A percentile compares a stretch with the other conserved stretches of the same genome.
These are phyloP conservation scores for Pyrenochaeta sp. DNA, from an alignment of 2,329 filamentous ascomycete species.

Conservation along the genomic window DNA sequence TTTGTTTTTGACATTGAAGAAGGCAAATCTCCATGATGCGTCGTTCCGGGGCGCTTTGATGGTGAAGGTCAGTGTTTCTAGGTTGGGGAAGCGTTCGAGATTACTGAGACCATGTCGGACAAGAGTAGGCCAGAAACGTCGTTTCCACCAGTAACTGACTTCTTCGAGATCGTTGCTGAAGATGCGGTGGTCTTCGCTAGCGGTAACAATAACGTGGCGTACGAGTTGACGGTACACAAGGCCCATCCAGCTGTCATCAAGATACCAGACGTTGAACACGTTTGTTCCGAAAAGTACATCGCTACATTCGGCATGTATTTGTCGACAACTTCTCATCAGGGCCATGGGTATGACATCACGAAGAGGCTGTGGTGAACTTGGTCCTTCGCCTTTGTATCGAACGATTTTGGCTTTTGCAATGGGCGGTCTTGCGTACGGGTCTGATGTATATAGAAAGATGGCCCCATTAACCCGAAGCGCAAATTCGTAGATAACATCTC, in stretches of 20 bases:
- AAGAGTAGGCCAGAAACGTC: conserved; percentile 39
- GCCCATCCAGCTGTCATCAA: conserved; percentile 21
- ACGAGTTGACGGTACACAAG: conserved; percentile 26
- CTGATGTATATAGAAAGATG: conserved; percentile 35
- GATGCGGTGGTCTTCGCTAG: conserved; percentile 30
- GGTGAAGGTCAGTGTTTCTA: conserved; percentile 32
- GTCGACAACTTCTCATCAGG: conserved; percentile 49
- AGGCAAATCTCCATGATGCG: conserved; percentile 30
- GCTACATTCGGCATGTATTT: conserved; percentile 51
- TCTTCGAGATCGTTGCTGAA: conserved; percentile 30
- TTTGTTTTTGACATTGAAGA: conserved; percentile 31
- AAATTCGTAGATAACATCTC: conserved; percentile 34
- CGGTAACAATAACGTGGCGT: conserved; percentile 27
- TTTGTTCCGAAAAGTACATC: conserved; percentile 58
- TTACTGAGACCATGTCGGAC: conserved; percentile 19
- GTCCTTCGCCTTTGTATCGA: conserved; percentile 30
- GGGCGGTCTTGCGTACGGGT: conserved; percentile 18
- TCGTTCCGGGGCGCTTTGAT: conserved; percentile 27
- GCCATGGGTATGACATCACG: conserved; percentile 22
- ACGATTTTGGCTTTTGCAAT: conserved; percentile 30
- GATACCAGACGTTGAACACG: conserved; percentile 48
- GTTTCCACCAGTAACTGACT: conserved; percentile 37
- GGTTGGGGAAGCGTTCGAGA: conserved; percentile 29
- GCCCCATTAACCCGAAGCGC: conserved; percentile 33
- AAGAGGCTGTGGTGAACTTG: conserved; percentile 29